Base-by-base conservation (phyloP, 31 red algal species). In the Odonthalia washingtoniensis region DNA sequence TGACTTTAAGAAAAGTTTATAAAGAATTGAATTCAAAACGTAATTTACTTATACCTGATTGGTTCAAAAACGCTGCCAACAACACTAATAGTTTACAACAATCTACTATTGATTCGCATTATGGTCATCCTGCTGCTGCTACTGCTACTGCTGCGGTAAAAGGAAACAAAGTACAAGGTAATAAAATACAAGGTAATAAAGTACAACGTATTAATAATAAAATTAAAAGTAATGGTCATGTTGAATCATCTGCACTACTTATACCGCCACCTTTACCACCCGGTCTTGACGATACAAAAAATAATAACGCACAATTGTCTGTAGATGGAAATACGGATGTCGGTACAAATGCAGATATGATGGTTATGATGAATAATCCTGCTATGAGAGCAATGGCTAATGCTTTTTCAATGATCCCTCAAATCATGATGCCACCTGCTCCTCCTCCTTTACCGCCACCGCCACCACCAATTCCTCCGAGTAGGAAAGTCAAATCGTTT, bases 1-100 rank as follows among this genome's bases (percentile, higher is more conserved):
- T 98, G 27, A 98, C 95, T 18, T 65, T 98, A 40, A 83, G 95
- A 27, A 98, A 98, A 83, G 95, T 94, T 1, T 81, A 86, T 61
- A 96, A 96, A 81, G 94, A 96, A 78, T 53, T 96, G 34, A 83
- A 87, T 81, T 52, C 66, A 32, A 81, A 84, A 38, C 70, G 86
- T 21, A 75, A 43, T 44, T 43, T 53, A 24, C 36, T 96, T 26
- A 69, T 96, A 30, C 94, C 94, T 5, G 68, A 82, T 39, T 91
- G 86, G 81, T 93, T 82, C 53, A 64, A 31, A 44, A 31, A n/a
- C n/a, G n/a, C 38, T 26, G 37, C 27, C 5, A 41, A 39, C 67
- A 84, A 81, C 26, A 53, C 28, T 26, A 53, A 53, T n/a, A n/a
- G n/a, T n/a, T n/a, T n/a, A n/a, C n/a, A n/a, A n/a, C n/a, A n/a